Evolutionary conservation across 352 stramenopile species (phyloP).

Genomic region (Thalassiosira mediterranea): DNA sequence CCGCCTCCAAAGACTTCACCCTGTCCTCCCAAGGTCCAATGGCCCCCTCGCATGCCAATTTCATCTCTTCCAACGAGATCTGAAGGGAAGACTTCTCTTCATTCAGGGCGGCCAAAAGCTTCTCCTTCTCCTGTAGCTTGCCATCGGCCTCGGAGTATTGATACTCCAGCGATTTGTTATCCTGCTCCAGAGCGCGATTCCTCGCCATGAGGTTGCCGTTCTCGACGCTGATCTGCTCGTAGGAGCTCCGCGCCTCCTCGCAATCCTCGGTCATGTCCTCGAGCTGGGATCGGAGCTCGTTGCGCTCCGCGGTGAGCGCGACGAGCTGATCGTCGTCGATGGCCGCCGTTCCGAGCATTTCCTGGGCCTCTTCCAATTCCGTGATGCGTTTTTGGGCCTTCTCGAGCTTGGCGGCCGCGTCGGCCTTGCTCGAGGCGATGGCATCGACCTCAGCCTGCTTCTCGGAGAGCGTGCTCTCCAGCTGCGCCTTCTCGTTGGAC

Average conservation of each 20-base stretch:
- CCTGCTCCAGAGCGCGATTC: slow-evolving; percentile 48
- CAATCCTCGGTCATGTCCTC: slow-evolving; percentile 36
- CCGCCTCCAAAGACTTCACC: slow-evolving; percentile 35
- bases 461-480: slow-evolving; percentile 15
- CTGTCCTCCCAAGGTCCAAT: slow-evolving; percentile 43
- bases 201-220: slow-evolving; percentile 39
- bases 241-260: slow-evolving; percentile 26
- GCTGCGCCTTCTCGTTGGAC: slow-evolving; percentile 42
- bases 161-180: slow-evolving; percentile 52
- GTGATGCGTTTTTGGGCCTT: slow-evolving; percentile 31
- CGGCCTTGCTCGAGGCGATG: slow-evolving; percentile 6
- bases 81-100: slow-evolving; percentile 32
- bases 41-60: slow-evolving; percentile 25
- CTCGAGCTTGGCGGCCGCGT: slow-evolving; percentile 8
- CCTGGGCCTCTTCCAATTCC: slow-evolving; percentile 41
- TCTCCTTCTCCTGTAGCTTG: slow-evolving; percentile 48
- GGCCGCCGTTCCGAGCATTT: slow-evolving; percentile 15
- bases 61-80: slow-evolving; percentile 29
- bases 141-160: slow-evolving; percentile 27
- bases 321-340: slow-evolving; percentile 37
- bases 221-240: slow-evolving; percentile 36
- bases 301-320: slow-evolving; percentile 45
- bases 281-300: slow-evolving; percentile 45
- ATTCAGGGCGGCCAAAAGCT: slow-evolving; percentile 25
- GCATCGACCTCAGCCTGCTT: slow-evolving; percentile 27